Conservation (phyloP, 768 basidiomycete species). For the Boletus speciosus region DNA sequence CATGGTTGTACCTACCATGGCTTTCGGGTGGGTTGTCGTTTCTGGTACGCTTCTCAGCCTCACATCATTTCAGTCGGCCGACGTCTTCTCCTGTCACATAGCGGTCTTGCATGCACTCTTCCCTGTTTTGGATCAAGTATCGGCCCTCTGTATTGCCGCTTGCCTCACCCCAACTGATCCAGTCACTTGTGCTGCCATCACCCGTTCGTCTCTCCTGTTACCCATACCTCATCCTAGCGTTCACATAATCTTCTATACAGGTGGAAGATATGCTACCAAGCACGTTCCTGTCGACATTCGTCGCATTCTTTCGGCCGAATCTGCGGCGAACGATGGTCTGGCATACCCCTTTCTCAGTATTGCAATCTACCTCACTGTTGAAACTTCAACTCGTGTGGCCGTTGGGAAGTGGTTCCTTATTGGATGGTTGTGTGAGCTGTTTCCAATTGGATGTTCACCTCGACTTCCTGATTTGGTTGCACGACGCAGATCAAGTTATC, state of each 20-base stretch:
- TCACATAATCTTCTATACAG: constrained; percentile 31
- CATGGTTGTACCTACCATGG: constrained; percentile 83
- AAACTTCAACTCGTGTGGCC: constrained; percentile 57
- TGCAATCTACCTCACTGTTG: constrained; percentile 80
- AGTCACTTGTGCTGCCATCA: constrained; percentile 82
- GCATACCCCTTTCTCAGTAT: constrained; percentile 91
- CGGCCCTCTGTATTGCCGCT: constrained; percentile 81
- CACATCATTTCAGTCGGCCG: not conserved
- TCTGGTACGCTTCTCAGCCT: constrained; percentile 45
- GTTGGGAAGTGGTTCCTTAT: constrained; percentile 83
- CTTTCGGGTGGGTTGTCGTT: constrained; percentile 77
- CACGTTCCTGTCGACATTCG: constrained; percentile 76
- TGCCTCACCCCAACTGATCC: constrained; percentile 95
- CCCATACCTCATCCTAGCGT: not conserved
- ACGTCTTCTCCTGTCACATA: constrained; percentile 22
- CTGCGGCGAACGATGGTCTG: constrained; percentile 93
- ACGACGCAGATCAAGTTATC: constrained; percentile 68
- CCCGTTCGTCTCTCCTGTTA: constrained; percentile 41
- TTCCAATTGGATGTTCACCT: not conserved
- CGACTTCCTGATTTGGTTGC: not conserved
- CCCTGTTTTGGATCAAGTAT: constrained; percentile 65
- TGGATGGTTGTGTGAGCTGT: constrained; percentile 64
- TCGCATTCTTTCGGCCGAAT: constrained; percentile 81
- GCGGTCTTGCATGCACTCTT: constrained; percentile 70
- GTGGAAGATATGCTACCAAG: constrained; percentile 64